Evolutionary conservation across 1,284 basidiomycete genomes (phyloP).

Genomic region (Agroathelia rolfsii): DNA sequence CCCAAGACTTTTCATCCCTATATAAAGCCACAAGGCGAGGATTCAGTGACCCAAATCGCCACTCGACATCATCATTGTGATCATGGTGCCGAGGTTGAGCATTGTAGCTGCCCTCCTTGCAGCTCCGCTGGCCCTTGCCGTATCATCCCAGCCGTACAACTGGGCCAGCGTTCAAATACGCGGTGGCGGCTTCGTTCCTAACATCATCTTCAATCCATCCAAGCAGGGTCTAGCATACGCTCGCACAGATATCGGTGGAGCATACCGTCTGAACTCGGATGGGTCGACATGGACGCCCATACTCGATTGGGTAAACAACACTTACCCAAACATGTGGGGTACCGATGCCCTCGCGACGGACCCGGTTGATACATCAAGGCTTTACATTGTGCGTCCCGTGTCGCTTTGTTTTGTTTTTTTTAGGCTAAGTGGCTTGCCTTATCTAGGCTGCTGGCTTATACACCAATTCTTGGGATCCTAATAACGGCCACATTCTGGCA

Average conservation of each 20-base stretch:
- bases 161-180: constrained; percentile 59
- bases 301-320: constrained; percentile 46
- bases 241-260: constrained; percentile 59
- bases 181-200: constrained; percentile 40
- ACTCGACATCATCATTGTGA: too few species aligned
- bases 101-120: constrained; percentile 16
- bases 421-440: neutral
- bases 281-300: constrained; percentile 53
- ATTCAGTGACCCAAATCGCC: too few species aligned
- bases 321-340: constrained; percentile 56
- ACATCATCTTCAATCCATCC: constrained; percentile 51
- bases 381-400: constrained; percentile 34
- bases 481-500: constrained; percentile 54
- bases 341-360: constrained; percentile 56
- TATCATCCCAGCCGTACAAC: constrained; percentile 39
- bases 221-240: constrained; percentile 51
- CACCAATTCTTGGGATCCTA: constrained; percentile 57
- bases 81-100: too few species aligned
- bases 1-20: too few species aligned
- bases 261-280: constrained; percentile 51
- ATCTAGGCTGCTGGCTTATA: constrained; percentile 52
- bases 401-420: neutral
- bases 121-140: constrained; percentile 25
- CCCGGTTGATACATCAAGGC: constrained; percentile 41
- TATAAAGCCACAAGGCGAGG: too few species aligned